Conservation (phyloP, 176 grass and related monocot genomes). For the Oryza longistaminata region DNA sequence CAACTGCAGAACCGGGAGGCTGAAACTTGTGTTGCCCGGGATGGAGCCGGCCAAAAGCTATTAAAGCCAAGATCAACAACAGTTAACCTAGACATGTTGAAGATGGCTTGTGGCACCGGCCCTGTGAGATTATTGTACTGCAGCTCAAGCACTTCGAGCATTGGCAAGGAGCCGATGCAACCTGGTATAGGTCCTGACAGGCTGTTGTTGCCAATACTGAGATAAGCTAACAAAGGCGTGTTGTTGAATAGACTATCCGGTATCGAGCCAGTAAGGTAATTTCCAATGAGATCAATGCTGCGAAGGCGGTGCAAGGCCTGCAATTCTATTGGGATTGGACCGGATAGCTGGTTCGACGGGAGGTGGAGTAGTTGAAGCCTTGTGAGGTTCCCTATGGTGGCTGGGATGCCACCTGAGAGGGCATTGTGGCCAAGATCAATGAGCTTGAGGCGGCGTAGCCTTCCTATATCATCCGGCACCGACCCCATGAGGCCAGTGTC, state of each 20-base stretch:
- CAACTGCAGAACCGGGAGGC: not conserved
- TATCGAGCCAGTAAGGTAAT: not conserved
- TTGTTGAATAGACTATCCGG: not conserved
- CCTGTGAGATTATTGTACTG: not conserved
- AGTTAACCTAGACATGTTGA: constrained; percentile 14
- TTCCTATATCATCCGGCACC: not conserved
- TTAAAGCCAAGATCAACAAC: not conserved
- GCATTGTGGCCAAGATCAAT: not conserved
- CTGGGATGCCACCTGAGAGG: not conserved
- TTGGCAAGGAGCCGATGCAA: not conserved
- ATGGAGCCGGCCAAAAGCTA: not conserved
- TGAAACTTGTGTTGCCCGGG: constrained; percentile 4
- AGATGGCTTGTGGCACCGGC: no score
- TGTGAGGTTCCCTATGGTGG: not conserved
- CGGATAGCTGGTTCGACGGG: not conserved
- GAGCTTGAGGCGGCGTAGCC: not conserved
- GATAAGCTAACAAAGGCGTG: not conserved
- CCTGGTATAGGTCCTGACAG: not conserved
- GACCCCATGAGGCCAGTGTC: not conserved
- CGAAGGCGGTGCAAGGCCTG: not conserved
- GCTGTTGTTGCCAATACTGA: not conserved
- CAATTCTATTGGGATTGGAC: not conserved
- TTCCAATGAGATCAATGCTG: not conserved
- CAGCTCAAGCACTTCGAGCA: not conserved
- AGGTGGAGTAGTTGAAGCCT: not conserved